Conservation (phyloP, 768 basidiomycete species). For the Amanita molliuscula region DNA sequence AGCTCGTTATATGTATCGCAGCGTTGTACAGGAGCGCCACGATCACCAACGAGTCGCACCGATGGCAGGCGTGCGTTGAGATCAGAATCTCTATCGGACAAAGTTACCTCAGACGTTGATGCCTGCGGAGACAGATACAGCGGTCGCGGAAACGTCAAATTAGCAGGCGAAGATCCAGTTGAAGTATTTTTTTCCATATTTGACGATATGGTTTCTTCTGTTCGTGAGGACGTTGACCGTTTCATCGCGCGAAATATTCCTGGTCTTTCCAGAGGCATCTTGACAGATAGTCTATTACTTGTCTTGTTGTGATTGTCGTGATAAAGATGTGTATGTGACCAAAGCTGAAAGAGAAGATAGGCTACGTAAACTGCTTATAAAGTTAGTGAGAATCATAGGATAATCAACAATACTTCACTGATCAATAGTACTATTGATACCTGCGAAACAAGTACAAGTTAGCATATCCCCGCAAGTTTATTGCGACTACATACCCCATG, state of each 20-base stretch:
- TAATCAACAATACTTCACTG: slow-evolving; percentile 32
- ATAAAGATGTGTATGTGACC: slow-evolving; percentile 69
- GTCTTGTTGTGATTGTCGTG: slow-evolving; percentile 33
- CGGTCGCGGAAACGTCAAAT: slow-evolving; percentile 12
- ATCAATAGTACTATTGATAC: slow-evolving; percentile 71
- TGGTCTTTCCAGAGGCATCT: slow-evolving; percentile 25
- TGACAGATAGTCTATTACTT: slow-evolving; percentile 27
- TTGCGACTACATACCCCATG: slow-evolving; percentile 47
- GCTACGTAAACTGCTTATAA: slow-evolving; percentile 47
- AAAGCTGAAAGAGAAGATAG: slow-evolving; percentile 73
- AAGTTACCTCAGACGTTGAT: slow-evolving; percentile 10
- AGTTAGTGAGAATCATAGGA: not conserved
- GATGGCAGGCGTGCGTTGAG: not conserved
- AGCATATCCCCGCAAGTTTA: not conserved
- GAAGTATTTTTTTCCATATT: not conserved
- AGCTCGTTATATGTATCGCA: not conserved
- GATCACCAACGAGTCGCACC: not conserved
- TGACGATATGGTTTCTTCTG: slow-evolving; percentile 2
- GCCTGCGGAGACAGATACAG: slow-evolving; percentile 11
- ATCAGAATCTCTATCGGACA: slow-evolving; percentile 9
- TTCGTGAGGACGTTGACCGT: not conserved
- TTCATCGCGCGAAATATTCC: slow-evolving; percentile 10
- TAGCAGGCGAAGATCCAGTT: slow-evolving; percentile 5
- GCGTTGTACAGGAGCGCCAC: not conserved
- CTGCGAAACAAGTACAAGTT: slow-evolving; percentile 19